These are phyloP conservation scores for Fusarium heterosporum DNA, from an alignment of 2,329 filamentous ascomycete species.

Conservation along the genomic window DNA sequence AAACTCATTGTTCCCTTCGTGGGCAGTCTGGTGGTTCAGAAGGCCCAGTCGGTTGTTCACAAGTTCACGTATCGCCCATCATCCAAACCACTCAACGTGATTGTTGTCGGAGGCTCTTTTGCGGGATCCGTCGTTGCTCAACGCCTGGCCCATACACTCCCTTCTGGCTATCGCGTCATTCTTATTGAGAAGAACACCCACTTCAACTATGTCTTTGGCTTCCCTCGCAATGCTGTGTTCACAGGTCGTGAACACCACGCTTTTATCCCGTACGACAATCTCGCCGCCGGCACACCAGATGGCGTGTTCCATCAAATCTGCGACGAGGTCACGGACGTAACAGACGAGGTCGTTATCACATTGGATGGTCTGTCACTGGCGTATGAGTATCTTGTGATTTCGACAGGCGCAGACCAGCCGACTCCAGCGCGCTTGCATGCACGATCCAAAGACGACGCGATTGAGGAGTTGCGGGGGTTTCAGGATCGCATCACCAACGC, in stretches of 20 bases:
- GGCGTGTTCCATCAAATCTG: conserved; percentile 20
- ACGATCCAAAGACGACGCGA: background rate
- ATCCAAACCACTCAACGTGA: conserved; percentile 16
- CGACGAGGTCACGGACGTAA: conserved; percentile 11
- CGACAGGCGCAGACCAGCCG: conserved; percentile 33
- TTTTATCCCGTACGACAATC: conserved; percentile 19
- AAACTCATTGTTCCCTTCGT: conserved; percentile 1
- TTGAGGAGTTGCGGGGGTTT: conserved; percentile 3
- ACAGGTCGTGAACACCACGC: conserved; percentile 10
- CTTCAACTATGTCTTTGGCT: conserved; percentile 29
- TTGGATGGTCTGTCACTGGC: background rate
- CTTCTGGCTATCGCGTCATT: conserved; percentile 27
- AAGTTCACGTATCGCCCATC: conserved; percentile 17
- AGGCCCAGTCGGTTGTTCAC: conserved; percentile 9
- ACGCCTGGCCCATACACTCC: conserved; percentile 12
- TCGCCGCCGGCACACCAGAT: background rate
- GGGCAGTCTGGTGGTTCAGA: background rate
- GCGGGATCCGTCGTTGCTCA: conserved; percentile 22
- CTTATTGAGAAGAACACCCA: conserved; percentile 35
- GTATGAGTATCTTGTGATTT: conserved; percentile 26
- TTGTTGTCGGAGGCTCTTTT: conserved; percentile 32
- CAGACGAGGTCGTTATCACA: background rate
- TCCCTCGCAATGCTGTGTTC: conserved; percentile 29
- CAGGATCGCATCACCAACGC: conserved; percentile 16
- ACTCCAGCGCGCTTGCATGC: conserved; percentile 20